Base-by-base conservation (phyloP, 345 rosid genomes). In the Viola odorata region DNA sequence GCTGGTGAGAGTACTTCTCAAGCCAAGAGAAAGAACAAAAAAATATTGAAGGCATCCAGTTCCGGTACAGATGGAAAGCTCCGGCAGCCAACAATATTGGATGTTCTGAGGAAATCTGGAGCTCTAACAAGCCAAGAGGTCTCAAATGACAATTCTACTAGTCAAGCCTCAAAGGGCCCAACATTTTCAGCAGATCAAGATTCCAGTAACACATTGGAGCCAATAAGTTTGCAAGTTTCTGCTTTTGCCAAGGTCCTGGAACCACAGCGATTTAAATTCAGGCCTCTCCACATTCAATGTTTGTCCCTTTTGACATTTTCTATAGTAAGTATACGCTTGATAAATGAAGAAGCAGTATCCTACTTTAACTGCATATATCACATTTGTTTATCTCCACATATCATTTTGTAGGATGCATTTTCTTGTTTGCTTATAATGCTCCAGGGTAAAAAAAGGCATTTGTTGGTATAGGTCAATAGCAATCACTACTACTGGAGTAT, bases 191-290 rank as follows among this genome's bases (percentile, higher is more conserved):
- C 56, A 54, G 77, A 67, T 44, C 78, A 77, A 62, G 59, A 61
- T 71, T 63, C 73, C 40, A 36, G 67, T 39, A 76, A 63, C 60
- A 61, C 56, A 64, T 68, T 57, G 62, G 90, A 77, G 61, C 57
- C 64, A 17, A 53, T 63, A 74, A 40, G n/a, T 61, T 53, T 87
- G 66, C 90, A 87, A 72, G 74, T 82, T 77, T 77, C 87, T 75
- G 81, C 77, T 56, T 70, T 74, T 66, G 38, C 78, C 60, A 78
- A 77, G 47, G 76, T 71, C 62, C 69, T 90, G 62, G 89, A 84
- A 69, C 60, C 69, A 57, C 95, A 90, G 57, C 82, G 85, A 73
- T 87, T 68, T 72, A 90, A 84, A 53, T 90, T 87, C 82, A 84
- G 97, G 84, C 83, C 87, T 60, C 88, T 90, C 68, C 80, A 41